Conservation (phyloP, 2,329 filamentous ascomycete species). For the Colletotrichum theobromicola region DNA sequence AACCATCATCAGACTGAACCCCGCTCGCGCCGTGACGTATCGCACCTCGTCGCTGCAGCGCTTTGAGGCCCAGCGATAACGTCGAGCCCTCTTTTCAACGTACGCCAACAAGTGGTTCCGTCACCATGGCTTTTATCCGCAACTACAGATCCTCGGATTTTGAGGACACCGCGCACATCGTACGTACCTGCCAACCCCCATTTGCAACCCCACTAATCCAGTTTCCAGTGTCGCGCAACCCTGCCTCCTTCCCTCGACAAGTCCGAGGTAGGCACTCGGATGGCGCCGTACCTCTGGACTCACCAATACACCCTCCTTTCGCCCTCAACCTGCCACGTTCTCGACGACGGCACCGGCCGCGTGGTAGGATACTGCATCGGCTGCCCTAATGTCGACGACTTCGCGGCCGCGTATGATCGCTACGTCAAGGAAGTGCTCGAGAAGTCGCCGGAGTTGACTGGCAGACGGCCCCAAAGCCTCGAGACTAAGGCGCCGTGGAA, state of each 20-base stretch:
- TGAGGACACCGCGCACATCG: constrained; percentile 46
- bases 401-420: constrained; percentile 40
- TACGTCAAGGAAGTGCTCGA: constrained; percentile 44
- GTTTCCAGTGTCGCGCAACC: constrained; percentile 49
- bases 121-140: constrained; percentile 50
- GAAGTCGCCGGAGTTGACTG: constrained; percentile 24
- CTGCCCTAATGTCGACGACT: constrained; percentile 45
- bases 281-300: constrained; percentile 57
- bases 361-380: constrained; percentile 58
- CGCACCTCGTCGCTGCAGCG: neutral
- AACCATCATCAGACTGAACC: neutral
- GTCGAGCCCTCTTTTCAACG: neutral
- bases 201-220: neutral
- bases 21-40: neutral
- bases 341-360: constrained; percentile 50
- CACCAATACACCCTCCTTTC: constrained; percentile 54
- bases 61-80: neutral
- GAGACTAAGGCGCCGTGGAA: constrained; percentile 35
- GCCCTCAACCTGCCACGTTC: constrained; percentile 49
- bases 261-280: constrained; percentile 36
- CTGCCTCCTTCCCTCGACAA: constrained; percentile 46
- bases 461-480: constrained; percentile 26
- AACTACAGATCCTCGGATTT: constrained; percentile 43
- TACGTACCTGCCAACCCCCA: constrained; percentile 26
- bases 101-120: neutral